These are phyloP conservation scores for Infundibulicybe gibba DNA, from an alignment of 768 basidiomycete species.

Conservation along the genomic window DNA sequence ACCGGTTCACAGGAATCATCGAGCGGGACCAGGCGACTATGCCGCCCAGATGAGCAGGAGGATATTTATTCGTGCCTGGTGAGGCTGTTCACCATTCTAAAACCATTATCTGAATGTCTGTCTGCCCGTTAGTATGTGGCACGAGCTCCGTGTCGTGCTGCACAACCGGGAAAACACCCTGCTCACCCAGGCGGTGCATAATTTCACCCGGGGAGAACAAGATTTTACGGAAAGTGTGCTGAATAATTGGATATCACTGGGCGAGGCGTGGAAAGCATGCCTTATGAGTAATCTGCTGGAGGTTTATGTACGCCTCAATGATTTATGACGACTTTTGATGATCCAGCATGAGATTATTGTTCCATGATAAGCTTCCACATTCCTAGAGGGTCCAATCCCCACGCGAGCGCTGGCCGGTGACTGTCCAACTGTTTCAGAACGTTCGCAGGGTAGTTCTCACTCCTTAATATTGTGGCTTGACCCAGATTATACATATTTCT, in stretches of 20 bases:
- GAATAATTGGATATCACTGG: constrained; percentile 72
- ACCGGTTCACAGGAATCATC: constrained; percentile 64
- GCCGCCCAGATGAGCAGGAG: constrained; percentile 70
- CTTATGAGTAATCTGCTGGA: constrained; percentile 57
- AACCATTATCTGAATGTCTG: constrained; percentile 1
- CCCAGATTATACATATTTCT: too few relatives aligned
- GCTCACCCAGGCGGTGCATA: constrained; percentile 67
- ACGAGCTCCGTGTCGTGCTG: constrained; percentile 88
- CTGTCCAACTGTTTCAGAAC: too few relatives aligned
- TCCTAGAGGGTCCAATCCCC: too few relatives aligned
- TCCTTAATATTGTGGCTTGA: too few relatives aligned
- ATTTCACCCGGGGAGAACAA: constrained; percentile 72
- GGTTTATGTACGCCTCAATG: too few relatives aligned
- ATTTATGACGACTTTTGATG: neutral
- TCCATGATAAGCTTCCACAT: too few relatives aligned
- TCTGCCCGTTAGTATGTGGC: constrained; percentile 71
- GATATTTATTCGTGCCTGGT: constrained; percentile 88
- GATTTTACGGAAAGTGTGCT: constrained; percentile 60
- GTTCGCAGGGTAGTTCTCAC: too few relatives aligned
- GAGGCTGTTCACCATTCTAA: constrained; percentile 16
- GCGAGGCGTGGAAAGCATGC: constrained; percentile 78
- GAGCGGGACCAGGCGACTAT: constrained; percentile 88
- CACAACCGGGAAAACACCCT: constrained; percentile 89
- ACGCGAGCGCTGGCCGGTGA: too few relatives aligned
- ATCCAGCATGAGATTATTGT: too few relatives aligned